These are phyloP conservation scores for Chalciporus pseudorubinellus DNA, from an alignment of 768 basidiomycete species.

Conservation along the genomic window DNA sequence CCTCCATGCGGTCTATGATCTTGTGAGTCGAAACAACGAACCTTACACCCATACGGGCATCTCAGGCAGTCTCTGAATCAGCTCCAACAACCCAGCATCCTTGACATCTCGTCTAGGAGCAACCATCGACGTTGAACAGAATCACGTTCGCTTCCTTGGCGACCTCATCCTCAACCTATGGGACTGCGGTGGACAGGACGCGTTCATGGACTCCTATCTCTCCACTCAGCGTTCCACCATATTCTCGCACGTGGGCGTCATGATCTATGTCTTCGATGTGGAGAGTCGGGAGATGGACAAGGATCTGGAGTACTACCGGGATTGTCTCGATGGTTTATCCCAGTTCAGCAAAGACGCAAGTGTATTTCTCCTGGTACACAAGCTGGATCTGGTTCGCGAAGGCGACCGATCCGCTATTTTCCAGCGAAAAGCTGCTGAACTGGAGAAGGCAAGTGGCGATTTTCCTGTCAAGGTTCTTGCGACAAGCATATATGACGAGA, in stretches of 20 bases:
- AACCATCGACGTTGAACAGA: conserved; percentile 97
- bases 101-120: conserved; percentile 90
- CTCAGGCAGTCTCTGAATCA: conserved; percentile 31
- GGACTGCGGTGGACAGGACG: conserved; percentile 98
- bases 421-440: conserved; percentile 69
- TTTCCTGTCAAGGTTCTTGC: conserved; percentile 72
- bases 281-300: conserved; percentile 80
- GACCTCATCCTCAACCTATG: conserved; percentile 95
- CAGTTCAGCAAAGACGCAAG: conserved; percentile 79
- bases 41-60: conserved; percentile 3
- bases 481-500: conserved; percentile 97
- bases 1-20: conserved; percentile 98
- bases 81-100: conserved; percentile 92
- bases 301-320: conserved; percentile 89
- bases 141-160: conserved; percentile 94
- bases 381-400: conserved; percentile 91
- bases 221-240: conserved; percentile 89
- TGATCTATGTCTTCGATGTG: conserved; percentile 98
- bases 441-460: conserved; percentile 66
- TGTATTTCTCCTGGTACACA: conserved; percentile 91
- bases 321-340: conserved; percentile 81
- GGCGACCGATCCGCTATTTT: conserved; percentile 54
- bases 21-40: conserved; percentile 60
- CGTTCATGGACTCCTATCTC: conserved; percentile 97
- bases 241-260: conserved; percentile 93